A percentile compares a stretch with the other conserved stretches of the same genome.
phyloP scores from a whole-genome alignment of 2,329 filamentous ascomycete genomes.

The Clonostachys rosea region DNA sequence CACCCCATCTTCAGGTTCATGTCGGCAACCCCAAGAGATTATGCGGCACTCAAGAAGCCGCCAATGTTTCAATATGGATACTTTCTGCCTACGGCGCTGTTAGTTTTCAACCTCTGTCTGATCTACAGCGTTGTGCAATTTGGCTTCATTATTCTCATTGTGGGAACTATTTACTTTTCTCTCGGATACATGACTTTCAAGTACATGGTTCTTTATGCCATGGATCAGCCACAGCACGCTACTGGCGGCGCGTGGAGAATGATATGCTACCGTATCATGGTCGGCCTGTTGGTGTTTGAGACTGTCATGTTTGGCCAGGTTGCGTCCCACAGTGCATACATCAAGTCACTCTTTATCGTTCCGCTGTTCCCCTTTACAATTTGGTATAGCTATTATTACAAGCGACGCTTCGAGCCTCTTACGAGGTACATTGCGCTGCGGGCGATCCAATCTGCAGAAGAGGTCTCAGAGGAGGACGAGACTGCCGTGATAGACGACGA shows the following conservation, averaged over 20 bases:
- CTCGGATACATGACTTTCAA: slow-evolving; percentile 90
- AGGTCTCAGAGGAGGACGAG: slow-evolving; percentile 28
- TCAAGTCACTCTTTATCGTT: slow-evolving; percentile 65
- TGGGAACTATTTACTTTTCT: slow-evolving; percentile 78
- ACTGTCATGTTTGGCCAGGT: slow-evolving; percentile 86
- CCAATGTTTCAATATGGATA: slow-evolving; percentile 94
- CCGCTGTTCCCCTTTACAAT: slow-evolving; percentile 77
- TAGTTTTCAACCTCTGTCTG: slow-evolving; percentile 91
- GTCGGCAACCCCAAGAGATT: slow-evolving; percentile 86
- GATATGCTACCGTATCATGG: slow-evolving; percentile 86
- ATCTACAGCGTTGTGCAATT: slow-evolving; percentile 85
- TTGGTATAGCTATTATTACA: slow-evolving; percentile 86
- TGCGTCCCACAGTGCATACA: slow-evolving; percentile 68
- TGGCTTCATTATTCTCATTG: slow-evolving; percentile 76
- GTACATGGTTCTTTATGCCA: slow-evolving; percentile 95
- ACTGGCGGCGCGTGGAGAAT: slow-evolving; percentile 94
- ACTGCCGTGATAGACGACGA: slow-evolving; percentile 22
- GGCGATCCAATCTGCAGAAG: slow-evolving; percentile 64
- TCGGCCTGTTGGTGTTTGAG: slow-evolving; percentile 86
- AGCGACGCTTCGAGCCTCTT: slow-evolving; percentile 76
- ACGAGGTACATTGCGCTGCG: slow-evolving; percentile 89
- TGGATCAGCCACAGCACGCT: slow-evolving; percentile 94
- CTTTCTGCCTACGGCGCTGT: slow-evolving; percentile 85
- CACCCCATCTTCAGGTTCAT: slow-evolving; percentile 76
- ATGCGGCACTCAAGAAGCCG: slow-evolving; percentile 74